phyloP scores from a whole-genome alignment of 169 alveolate species.

The Theileria equi region DNA sequence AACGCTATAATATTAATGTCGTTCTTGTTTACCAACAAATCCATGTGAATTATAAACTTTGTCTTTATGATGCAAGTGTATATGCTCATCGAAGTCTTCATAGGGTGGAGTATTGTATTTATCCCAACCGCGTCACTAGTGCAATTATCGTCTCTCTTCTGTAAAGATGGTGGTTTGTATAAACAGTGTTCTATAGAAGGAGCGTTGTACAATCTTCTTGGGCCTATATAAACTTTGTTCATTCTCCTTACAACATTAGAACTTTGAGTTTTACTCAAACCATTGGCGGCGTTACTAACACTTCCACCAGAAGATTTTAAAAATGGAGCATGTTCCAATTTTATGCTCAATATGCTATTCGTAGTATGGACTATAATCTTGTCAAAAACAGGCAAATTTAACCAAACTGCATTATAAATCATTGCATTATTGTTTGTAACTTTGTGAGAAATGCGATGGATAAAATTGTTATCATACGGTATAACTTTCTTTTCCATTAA shows the following conservation, averaged over 20 bases:
- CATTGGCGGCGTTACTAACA: neutral
- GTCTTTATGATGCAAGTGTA: slow-evolving; percentile 30
- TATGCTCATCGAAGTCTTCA: slow-evolving; percentile 17
- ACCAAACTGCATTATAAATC: slow-evolving; percentile 43
- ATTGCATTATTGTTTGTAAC: slow-evolving; percentile 32
- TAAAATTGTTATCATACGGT: slow-evolving; percentile 39
- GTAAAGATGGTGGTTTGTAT: slow-evolving; percentile 12
- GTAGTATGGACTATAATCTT: slow-evolving; percentile 52
- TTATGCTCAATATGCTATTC: slow-evolving; percentile 39
- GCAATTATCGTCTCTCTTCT: neutral
- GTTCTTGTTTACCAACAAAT: slow-evolving; percentile 10
- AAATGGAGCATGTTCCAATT: slow-evolving; percentile 25
- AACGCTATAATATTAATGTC: slow-evolving; percentile 44
- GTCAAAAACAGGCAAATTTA: slow-evolving; percentile 2
- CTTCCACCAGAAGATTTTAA: neutral
- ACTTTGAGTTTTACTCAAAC: neutral
- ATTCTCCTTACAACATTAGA: neutral
- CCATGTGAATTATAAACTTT: slow-evolving; percentile 55
- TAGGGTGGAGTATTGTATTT: neutral
- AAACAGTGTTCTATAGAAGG: slow-evolving; percentile 27
- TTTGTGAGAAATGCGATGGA: slow-evolving; percentile 38
- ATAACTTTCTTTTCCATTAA: slow-evolving; percentile 11
- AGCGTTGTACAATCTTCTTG: slow-evolving; percentile 46
- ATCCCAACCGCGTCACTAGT: neutral
- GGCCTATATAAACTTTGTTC: slow-evolving; percentile 34